Conservation (phyloP, 2,329 filamentous ascomycete species). For the Colletotrichum horii region DNA sequence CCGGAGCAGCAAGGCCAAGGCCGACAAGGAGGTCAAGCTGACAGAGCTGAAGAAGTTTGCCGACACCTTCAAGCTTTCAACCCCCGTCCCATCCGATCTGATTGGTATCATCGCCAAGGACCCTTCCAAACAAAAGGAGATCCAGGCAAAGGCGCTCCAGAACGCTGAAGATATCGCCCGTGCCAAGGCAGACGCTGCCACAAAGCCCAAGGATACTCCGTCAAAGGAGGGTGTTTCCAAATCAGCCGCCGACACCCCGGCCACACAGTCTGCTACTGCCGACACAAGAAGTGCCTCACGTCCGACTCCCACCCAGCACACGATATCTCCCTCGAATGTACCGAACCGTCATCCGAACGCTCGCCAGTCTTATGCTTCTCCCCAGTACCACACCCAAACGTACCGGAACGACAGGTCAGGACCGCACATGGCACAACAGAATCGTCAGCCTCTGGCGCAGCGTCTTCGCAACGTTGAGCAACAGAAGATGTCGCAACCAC, state of each 20-base stretch:
- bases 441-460: conserved; percentile 48
- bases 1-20: conserved; percentile 63
- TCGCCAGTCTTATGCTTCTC: conserved; percentile 55
- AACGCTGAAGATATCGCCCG: conserved; percentile 69
- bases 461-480: conserved; percentile 58
- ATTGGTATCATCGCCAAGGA: conserved; percentile 97
- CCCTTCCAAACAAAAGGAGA: conserved; percentile 90
- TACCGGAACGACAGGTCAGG: conserved; percentile 54
- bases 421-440: conserved; percentile 45
- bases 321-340: conserved; percentile 29
- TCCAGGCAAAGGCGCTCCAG: conserved; percentile 84
- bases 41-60: conserved; percentile 97
- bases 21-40: conserved; percentile 89
- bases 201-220: conserved; percentile 59
- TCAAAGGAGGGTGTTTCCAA: conserved; percentile 54
- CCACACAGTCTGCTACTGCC: conserved; percentile 17
- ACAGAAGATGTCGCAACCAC: conserved; percentile 52
- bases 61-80: conserved; percentile 90
- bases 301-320: conserved; percentile 37
- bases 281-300: conserved; percentile 36
- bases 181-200: conserved; percentile 47
- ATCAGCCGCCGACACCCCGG: conserved; percentile 26
- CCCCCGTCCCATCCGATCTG: conserved; percentile 88
- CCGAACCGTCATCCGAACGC: conserved; percentile 51
- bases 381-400: conserved; percentile 49